Evolutionary conservation across 257 asterid species (phyloP).

Genomic region (Nemophila menziesii): DNA sequence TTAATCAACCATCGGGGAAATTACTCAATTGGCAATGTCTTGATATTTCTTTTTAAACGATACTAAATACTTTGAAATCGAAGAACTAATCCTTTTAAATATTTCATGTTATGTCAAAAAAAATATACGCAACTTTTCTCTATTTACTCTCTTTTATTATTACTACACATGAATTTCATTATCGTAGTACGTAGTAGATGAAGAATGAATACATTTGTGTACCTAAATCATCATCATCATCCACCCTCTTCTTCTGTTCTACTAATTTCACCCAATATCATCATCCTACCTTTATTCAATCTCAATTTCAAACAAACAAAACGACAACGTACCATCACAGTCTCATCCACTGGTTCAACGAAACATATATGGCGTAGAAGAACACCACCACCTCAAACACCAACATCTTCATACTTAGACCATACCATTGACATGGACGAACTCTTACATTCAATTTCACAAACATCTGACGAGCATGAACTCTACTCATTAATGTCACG

Average conservation of each 20-base stretch:
- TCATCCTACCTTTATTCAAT: slow-evolving; percentile 14
- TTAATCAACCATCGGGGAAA: too few species aligned
- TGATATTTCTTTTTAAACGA: too few species aligned
- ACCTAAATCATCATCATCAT: slow-evolving; percentile 9
- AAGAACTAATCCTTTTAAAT: too few species aligned
- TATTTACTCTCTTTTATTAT: too few species aligned
- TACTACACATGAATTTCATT: too few species aligned
- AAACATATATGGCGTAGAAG: slow-evolving; percentile 41
- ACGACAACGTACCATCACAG: slow-evolving; percentile 16
- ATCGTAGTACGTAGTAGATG: not conserved
- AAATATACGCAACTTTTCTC: too few species aligned
- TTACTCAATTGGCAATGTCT: too few species aligned
- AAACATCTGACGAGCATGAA: slow-evolving; percentile 54
- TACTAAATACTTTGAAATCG: too few species aligned
- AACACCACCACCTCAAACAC: slow-evolving; percentile 10
- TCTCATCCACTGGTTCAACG: slow-evolving; percentile 19
- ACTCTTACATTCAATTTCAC: slow-evolving; percentile 37
- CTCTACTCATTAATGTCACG: slow-evolving; percentile 62
- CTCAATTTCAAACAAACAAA: slow-evolving; percentile 13
- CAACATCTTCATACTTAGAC: slow-evolving; percentile 23
- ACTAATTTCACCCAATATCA: slow-evolving; percentile 13
- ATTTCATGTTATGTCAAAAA: too few species aligned
- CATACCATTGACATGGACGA: slow-evolving; percentile 72
- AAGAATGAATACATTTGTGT: not conserved
- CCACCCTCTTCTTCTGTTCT: slow-evolving; percentile 20